A percentile compares a stretch with the other conserved stretches of the same genome.
Conservation (phyloP, 345 rosid genomes). For the Syzygium aromaticum region DNA sequence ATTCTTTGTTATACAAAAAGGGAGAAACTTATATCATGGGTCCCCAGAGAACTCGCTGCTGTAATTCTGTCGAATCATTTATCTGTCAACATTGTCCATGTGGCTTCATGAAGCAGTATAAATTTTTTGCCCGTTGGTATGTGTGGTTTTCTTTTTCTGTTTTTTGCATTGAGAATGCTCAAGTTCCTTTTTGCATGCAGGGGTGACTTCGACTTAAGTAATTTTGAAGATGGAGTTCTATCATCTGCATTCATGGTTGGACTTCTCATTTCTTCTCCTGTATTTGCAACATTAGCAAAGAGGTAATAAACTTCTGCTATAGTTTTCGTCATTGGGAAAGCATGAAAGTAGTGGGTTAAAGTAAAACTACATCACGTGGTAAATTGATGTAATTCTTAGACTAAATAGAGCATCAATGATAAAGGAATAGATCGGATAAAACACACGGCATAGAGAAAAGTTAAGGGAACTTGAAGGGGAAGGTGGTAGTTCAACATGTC, state of each 20-base stretch:
- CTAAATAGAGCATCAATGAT: neutral
- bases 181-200: slow-evolving; percentile 17
- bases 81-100: no score
- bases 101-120: neutral
- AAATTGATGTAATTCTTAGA: neutral
- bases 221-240: slow-evolving; percentile 83
- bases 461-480: neutral
- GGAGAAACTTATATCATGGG: neutral
- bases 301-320: slow-evolving; percentile 27
- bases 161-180: neutral
- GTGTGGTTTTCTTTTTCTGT: neutral
- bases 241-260: slow-evolving; percentile 99
- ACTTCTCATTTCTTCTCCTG: slow-evolving; percentile 82
- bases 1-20: no score
- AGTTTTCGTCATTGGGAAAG: neutral
- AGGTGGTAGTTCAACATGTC: neutral
- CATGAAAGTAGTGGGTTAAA: neutral
- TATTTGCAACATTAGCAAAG: slow-evolving; percentile 84
- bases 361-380: neutral
- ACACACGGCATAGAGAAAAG: neutral
- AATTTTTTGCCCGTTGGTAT: neutral
- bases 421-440: neutral
- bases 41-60: neutral
- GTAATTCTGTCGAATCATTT: neutral
- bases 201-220: slow-evolving; percentile 72